These are phyloP conservation scores for Penicillium decumbens DNA, from an alignment of 2,329 filamentous ascomycete genomes.

Conservation along the genomic window DNA sequence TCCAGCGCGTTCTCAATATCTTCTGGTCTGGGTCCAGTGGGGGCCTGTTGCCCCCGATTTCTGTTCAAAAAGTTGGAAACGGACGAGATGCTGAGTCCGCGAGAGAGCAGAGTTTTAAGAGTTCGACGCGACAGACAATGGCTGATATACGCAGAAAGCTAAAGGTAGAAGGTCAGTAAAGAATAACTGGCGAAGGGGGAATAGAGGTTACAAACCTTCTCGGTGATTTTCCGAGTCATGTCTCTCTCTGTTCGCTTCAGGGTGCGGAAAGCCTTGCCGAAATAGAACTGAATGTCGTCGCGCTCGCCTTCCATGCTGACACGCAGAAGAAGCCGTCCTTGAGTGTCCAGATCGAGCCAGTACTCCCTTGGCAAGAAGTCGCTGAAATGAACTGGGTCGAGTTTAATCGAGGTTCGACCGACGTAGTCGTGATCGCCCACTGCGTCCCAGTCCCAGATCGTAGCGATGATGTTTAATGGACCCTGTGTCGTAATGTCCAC, in stretches of 20 bases:
- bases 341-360: conserved; percentile 95
- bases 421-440: conserved; percentile 97
- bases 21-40: conserved; percentile 58
- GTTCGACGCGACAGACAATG: conserved; percentile 79
- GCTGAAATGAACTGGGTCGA: conserved; percentile 96
- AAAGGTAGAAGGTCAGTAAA: conserved; percentile 8
- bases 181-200: background rate
- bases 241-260: conserved; percentile 94
- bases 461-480: conserved; percentile 89
- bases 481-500: conserved; percentile 93
- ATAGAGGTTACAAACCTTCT: conserved; percentile 63
- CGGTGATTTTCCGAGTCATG: conserved; percentile 96
- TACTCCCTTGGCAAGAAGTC: conserved; percentile 95
- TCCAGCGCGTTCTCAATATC: conserved; percentile 78
- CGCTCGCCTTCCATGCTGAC: conserved; percentile 98
- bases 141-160: conserved; percentile 91
- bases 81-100: conserved; percentile 66
- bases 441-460: conserved; percentile 97
- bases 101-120: conserved; percentile 67
- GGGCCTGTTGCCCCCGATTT: conserved; percentile 44
- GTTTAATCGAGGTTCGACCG: conserved; percentile 89
- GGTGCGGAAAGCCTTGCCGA: conserved; percentile 92
- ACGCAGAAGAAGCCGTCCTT: conserved; percentile 79
- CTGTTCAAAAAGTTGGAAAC: conserved; percentile 65
- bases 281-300: conserved; percentile 98